Base-by-base conservation (phyloP, 2,329 filamentous ascomycete species). In the Parafenestella ontariensis region DNA sequence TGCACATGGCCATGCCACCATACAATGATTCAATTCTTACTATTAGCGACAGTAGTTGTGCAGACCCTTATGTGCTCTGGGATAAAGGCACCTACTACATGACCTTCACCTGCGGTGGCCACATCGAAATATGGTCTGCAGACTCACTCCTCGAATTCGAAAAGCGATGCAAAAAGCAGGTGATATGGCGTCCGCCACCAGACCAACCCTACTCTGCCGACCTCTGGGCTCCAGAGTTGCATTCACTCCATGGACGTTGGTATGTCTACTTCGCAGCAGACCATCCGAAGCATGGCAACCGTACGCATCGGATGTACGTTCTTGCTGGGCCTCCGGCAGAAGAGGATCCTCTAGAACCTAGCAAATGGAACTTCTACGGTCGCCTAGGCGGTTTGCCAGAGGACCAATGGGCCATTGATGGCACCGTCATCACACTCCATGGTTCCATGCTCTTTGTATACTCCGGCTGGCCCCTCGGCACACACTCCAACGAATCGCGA, bases 191-290 rank as follows among this genome's bases (percentile, higher is more conserved):
- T 18, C 79, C 81, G 26, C 69, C 77, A 0, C 77, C 76, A 11
- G 69, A 77, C 53, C 75, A 74, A 9, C 68, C 72, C 17, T 80
- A 78, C 74, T 77, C 75, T 7, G 78, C 71, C 36, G 78, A 77
- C 58, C 72, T 85, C 28, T 85, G 83, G 83, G 83, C 83, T 0
- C 83, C 83, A 0, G 83, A 85, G 71, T 74, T 85, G 0, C 83
- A 85, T 64, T 69, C 69, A 43, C 73, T 85, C 23, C 69, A 78
- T 33, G 79, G 78, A 0, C 76, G 76, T 20, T 85, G 83, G 83
- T 85, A 83, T 66, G 75, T 84, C 55, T 85, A 85, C 67, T 81
- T 76, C 65, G 80, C 72, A 3, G 77, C 74, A 15, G 76, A 74
- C 18, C 65, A 80, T 57, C 76, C 75, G 1, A 55, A 64, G 36